These are phyloP conservation scores for Ophidiomyces ophidiicola DNA, from an alignment of 2,329 filamentous ascomycete species.

Conservation along the genomic window DNA sequence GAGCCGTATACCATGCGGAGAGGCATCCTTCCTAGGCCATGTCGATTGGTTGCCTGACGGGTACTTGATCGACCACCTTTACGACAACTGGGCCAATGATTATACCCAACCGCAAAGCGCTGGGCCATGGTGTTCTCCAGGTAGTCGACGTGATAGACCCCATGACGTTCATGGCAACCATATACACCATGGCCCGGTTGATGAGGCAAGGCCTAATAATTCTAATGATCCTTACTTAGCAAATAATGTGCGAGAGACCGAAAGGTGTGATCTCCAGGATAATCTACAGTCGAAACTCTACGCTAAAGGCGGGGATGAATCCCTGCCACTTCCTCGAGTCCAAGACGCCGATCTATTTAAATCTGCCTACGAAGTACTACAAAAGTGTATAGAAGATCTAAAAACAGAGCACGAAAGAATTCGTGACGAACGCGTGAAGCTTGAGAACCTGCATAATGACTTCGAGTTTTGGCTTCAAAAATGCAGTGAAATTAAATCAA, in stretches of 20 bases:
- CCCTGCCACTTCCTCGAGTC: not conserved
- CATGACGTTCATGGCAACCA: too few species aligned
- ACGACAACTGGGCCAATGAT: not conserved
- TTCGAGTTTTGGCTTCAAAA: not conserved
- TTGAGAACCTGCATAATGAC: slow-evolving; percentile 6
- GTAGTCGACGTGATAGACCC: too few species aligned
- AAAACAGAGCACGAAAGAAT: slow-evolving; percentile 10
- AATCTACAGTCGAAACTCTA: too few species aligned
- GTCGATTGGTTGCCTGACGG: not conserved
- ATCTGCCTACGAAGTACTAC: slow-evolving; percentile 5
- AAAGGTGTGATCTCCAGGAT: too few species aligned
- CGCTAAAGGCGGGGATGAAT: too few species aligned
- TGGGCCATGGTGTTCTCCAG: not conserved
- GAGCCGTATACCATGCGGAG: not conserved
- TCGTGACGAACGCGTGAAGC: slow-evolving; percentile 8
- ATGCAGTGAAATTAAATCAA: not conserved
- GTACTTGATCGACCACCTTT: not conserved
- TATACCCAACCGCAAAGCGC: not conserved
- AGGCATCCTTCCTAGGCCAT: not conserved
- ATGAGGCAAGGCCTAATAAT: too few species aligned
- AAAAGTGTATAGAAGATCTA: slow-evolving; percentile 8
- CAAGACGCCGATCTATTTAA: not conserved
- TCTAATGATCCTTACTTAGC: too few species aligned
- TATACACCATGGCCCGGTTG: too few species aligned
- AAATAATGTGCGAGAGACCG: too few species aligned